These are phyloP conservation scores for Fraxinus excelsior DNA, from an alignment of 257 asterid genomes.

Conservation along the genomic window DNA sequence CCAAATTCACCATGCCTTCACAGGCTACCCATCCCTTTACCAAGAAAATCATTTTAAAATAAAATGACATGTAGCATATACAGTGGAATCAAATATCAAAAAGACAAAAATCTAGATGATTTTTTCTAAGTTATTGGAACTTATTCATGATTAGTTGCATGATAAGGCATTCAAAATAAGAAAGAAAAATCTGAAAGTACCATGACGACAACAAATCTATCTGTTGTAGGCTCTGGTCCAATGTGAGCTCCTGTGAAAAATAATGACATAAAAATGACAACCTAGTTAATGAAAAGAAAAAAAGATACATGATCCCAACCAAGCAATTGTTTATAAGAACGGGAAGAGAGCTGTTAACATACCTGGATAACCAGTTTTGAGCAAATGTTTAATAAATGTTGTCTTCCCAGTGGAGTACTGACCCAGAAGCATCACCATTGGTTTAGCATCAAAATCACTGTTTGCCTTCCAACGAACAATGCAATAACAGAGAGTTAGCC, in stretches of 20 bases:
- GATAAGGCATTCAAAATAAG: not conserved
- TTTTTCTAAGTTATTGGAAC: not conserved
- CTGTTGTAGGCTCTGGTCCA: constrained; percentile 99
- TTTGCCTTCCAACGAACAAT: constrained; percentile 48
- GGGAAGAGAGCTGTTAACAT: constrained; percentile 13
- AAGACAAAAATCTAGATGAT: constrained; percentile 19
- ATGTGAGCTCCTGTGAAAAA: constrained; percentile 83
- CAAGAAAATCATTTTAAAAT: not conserved
- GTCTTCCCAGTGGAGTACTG: constrained; percentile 98
- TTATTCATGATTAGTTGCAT: not conserved
- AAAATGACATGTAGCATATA: not conserved
- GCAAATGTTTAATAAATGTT: constrained; percentile 94
- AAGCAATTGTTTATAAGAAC: not conserved
- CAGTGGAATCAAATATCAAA: constrained; percentile 13
- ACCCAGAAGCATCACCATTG: constrained; percentile 99
- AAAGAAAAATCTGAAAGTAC: constrained; percentile 39
- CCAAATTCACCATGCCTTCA: too few relatives aligned
- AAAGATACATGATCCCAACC: not conserved
- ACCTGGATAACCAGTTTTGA: constrained; percentile 86
- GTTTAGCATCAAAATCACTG: constrained; percentile 98
- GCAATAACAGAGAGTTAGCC: constrained; percentile 5
- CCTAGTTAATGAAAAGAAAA: not conserved
- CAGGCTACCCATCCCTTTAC: not conserved
- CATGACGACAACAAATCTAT: constrained; percentile 98
- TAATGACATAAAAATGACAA: constrained; percentile 15